These are phyloP conservation scores for Castanopsis chinensis DNA, from an alignment of 306 rosid genomes.

Conservation along the genomic window DNA sequence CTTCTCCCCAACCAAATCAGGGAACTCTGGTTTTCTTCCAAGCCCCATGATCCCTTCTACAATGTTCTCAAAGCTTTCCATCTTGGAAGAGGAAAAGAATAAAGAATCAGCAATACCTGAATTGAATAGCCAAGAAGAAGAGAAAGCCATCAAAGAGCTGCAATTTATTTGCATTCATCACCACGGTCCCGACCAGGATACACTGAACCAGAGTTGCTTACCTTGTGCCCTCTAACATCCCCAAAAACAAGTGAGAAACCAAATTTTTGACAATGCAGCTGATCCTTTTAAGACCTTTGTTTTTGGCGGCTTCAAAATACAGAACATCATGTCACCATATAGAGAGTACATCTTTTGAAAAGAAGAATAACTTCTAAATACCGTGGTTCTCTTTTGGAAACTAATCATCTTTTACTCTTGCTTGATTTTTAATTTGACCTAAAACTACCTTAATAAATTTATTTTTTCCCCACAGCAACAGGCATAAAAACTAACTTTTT, in stretches of 20 bases:
- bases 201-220: slow-evolving; percentile 57
- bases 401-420: background rate
- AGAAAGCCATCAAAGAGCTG: slow-evolving; percentile 66
- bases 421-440: background rate
- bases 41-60: slow-evolving; percentile 64
- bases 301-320: slow-evolving; percentile 8
- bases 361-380: slow-evolving; percentile 8
- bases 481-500: too few relatives aligned
- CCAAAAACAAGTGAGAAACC: slow-evolving; percentile 32
- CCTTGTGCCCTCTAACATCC: slow-evolving; percentile 64
- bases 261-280: slow-evolving; percentile 6
- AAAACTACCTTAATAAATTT: too few relatives aligned
- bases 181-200: slow-evolving; percentile 48
- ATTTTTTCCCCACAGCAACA: too few relatives aligned
- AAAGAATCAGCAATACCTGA: slow-evolving; percentile 9
- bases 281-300: background rate
- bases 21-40: slow-evolving; percentile 31
- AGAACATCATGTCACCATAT: background rate
- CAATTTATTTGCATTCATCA: slow-evolving; percentile 75
- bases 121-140: slow-evolving; percentile 60
- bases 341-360: background rate
- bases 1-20: slow-evolving; percentile 38
- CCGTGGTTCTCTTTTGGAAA: background rate
- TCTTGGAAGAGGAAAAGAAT: slow-evolving; percentile 41
- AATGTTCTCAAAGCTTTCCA: slow-evolving; percentile 49